Evolutionary conservation across 176 grass and related monocot species (phyloP), one percentile per base, ranked within the genome.

Genomic region (Ananas comosus): DNA sequence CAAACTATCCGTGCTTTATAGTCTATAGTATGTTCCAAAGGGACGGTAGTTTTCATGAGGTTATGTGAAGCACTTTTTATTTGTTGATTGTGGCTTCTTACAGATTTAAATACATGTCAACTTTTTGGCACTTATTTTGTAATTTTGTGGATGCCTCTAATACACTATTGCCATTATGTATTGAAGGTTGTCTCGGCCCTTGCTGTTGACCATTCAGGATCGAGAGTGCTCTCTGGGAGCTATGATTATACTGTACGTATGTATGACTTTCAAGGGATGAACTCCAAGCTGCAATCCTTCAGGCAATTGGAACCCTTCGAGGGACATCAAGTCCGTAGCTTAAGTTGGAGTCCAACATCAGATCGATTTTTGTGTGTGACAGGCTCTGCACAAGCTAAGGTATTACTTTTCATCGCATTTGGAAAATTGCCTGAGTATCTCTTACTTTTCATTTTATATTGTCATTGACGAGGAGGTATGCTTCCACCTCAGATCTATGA

Each of bases 221-320:
- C 93, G 27, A 81, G 93, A 83, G 86, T 96, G 57, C 76, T 96
- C 63, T 85, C 93, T 54, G 93, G 93, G 50, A 96, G 93, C 79
- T 96, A 92, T 57, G 93, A 96, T 65, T 96, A 96, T 75, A 96
- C 86, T 17, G 86, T 96, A 64, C 81, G 93, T 23, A 92, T 96
- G 93, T 96, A 92, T 63, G 93, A 96, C 28, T 96, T 96, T 74
- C 93, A 96, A 82, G 93, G 93, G 51, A 96, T 96, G 93, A 96
- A 92, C 70, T 92, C 93, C 13, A 96, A 96, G 79, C 74, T 92
- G 53, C 89, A 96, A 64, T 96, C 89, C 17, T 96, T 96, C 77
- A 92, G 93, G 64, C 89, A 96, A 77, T 64, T 96, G 50, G 93
- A 96, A 81, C 93, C 93, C 33, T 92, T 80, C 74, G 93, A 96